A percentile compares a stretch with the other conserved stretches of the same genome.
Evolutionary conservation across 1,284 basidiomycete species (phyloP).

Genomic region (Malassezia brasiliensis): DNA sequence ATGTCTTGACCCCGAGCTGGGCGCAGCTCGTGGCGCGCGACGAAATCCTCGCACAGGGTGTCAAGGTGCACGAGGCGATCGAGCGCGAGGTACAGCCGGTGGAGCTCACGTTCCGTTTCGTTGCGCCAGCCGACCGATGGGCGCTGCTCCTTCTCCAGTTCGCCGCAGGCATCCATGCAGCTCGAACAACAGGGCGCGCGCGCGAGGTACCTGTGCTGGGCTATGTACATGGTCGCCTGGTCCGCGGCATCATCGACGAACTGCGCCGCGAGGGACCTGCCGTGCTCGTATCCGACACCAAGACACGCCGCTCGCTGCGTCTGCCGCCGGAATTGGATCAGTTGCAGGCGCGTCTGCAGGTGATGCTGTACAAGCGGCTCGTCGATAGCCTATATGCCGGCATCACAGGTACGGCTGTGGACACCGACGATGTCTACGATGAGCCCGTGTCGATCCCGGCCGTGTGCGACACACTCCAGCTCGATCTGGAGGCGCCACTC

Average conservation of each 20-base stretch:
- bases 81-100: slow-evolving; percentile 64
- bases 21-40: slow-evolving; percentile 21
- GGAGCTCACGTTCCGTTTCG: slow-evolving; percentile 53
- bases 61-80: slow-evolving; percentile 65
- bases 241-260: slow-evolving; percentile 42
- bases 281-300: slow-evolving; percentile 28
- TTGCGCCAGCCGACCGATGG: slow-evolving; percentile 61
- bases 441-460: slow-evolving; percentile 19
- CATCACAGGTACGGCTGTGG: background rate
- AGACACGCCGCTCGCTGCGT: slow-evolving; percentile 27
- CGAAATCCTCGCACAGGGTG: slow-evolving; percentile 16
- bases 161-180: slow-evolving; percentile 15
- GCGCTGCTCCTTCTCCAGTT: slow-evolving; percentile 56
- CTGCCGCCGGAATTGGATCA: slow-evolving; percentile 29
- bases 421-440: slow-evolving; percentile 14
- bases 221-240: slow-evolving; percentile 27
- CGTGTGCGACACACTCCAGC: slow-evolving; percentile 14
- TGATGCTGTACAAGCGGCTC: slow-evolving; percentile 41
- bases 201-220: slow-evolving; percentile 41
- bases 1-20: slow-evolving; percentile 19
- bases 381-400: slow-evolving; percentile 20
- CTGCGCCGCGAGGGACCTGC: slow-evolving; percentile 10
- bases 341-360: slow-evolving; percentile 29
- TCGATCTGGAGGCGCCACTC: slow-evolving; percentile 20
- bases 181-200: slow-evolving; percentile 6